Conservation (phyloP, 345 rosid genomes). For the Aquilaria sinensis region DNA sequence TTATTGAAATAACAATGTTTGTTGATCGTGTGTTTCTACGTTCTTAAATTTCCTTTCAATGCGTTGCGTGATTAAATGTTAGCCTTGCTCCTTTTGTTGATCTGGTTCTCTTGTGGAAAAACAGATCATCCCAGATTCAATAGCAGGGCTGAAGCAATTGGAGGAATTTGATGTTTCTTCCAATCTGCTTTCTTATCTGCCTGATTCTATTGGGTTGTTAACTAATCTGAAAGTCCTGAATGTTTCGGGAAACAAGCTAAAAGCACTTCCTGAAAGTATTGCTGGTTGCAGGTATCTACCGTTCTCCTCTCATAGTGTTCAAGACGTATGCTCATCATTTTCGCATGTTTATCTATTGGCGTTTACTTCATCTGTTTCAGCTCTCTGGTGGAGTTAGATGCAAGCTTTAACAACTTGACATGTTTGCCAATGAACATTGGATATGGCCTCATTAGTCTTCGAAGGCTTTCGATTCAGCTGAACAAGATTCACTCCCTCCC, state of each 20-base stretch:
- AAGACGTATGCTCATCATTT: neutral
- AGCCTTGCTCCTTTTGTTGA: neutral
- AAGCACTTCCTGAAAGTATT: conserved; percentile 73
- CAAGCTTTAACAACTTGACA: conserved; percentile 69
- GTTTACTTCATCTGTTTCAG: conserved; percentile 25
- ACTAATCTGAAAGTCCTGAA: conserved; percentile 54
- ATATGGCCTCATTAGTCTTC: conserved; percentile 56
- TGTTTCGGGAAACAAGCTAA: conserved; percentile 72
- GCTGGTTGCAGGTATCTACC: conserved; percentile 47
- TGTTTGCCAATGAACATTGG: conserved; percentile 75
- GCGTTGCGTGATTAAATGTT: neutral
- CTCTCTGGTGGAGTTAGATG: conserved; percentile 76
- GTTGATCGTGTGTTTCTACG: neutral
- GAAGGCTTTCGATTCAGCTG: conserved; percentile 58
- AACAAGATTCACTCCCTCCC: conserved; percentile 76
- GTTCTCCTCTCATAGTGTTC: neutral
- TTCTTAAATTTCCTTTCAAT: neutral
- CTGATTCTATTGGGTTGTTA: conserved; percentile 76
- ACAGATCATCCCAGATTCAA: conserved; percentile 85
- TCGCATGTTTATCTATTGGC: neutral
- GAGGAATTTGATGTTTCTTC: conserved; percentile 71
- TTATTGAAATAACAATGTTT: too few species aligned
- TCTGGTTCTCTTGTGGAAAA: conserved; percentile 1
- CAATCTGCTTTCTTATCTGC: conserved; percentile 50
- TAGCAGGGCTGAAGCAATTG: conserved; percentile 64